Percentiles rank a stretch among this genome's conserved stretches.
These are phyloP conservation scores for Metschnikowia shivogae DNA, from an alignment of 805 yeast species.

Conservation along the genomic window DNA sequence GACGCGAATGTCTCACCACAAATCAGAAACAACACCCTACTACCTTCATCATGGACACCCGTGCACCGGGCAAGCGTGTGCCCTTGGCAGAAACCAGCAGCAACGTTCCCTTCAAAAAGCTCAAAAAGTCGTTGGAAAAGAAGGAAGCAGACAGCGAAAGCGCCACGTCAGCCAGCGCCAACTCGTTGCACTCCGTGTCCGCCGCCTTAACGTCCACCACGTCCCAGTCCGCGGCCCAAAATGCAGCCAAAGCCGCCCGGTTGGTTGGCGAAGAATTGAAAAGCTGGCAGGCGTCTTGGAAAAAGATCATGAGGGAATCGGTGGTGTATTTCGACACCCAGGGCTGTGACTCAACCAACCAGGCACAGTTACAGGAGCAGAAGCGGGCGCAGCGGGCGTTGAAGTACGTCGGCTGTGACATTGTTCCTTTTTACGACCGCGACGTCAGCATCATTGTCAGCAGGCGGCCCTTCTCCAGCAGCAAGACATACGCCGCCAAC, in stretches of 20 bases:
- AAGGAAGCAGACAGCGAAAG: slow-evolving; percentile 1
- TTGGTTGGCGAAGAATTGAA: slow-evolving; percentile 45
- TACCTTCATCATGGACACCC: slow-evolving; percentile 1
- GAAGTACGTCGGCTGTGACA: slow-evolving; percentile 45
- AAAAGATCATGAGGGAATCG: slow-evolving; percentile 53
- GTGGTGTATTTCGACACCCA: slow-evolving; percentile 59
- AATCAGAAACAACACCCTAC: no score
- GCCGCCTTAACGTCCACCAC: slow-evolving; percentile 1
- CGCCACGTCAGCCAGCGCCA: not conserved
- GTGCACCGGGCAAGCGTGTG: slow-evolving; percentile 16
- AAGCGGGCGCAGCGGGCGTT: slow-evolving; percentile 43
- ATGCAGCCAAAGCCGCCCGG: slow-evolving; percentile 20
- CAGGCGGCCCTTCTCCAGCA: slow-evolving; percentile 46
- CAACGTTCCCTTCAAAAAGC: slow-evolving; percentile 36
- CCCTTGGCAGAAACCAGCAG: slow-evolving; percentile 41
- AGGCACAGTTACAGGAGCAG: slow-evolving; percentile 33
- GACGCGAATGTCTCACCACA: no score
- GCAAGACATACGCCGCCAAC: slow-evolving; percentile 39
- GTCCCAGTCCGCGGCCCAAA: slow-evolving; percentile 4
- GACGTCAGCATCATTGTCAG: slow-evolving; percentile 72
- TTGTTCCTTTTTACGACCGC: slow-evolving; percentile 49
- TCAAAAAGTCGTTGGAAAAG: slow-evolving; percentile 12
- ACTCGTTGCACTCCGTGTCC: not conserved
- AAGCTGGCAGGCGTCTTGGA: slow-evolving; percentile 67
- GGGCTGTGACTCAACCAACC: slow-evolving; percentile 37